Evolutionary conservation across 768 basidiomycete genomes (phyloP), one percentile per base, ranked within the genome.

Genomic region (Lentinula sp.): DNA sequence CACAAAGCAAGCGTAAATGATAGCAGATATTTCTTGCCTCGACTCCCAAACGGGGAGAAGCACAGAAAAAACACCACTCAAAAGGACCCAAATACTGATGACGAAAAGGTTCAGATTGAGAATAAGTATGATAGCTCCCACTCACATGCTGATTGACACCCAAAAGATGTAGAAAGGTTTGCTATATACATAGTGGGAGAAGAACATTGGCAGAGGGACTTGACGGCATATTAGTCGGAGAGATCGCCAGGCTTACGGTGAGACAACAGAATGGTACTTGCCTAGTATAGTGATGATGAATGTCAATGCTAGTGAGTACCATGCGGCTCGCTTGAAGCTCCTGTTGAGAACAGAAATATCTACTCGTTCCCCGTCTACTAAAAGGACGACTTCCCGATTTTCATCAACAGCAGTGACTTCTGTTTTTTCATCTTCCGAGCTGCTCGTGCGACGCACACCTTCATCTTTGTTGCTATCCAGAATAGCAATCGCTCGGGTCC

Each of bases 141-240:
- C 60, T 58, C 63, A 76, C 73, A 77, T 77, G 58, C 73, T 72
- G 21, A 73, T 68, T 3, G 76, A 70, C 13, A 71, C 72, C 77
- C 75, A 77, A 61, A 76, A 77, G 42, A 62, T 66, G 57, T 67
- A 76, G 65, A 76, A 78, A 31, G 63, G 62, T 43, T 69, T 69
- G 46, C 70, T 73, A 53, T 73, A 75, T 9, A 76, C 57, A 54
- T 77, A 72, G 55, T 70, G 69, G 57, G 74, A 73, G 66, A 76
- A 76, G 61, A 75, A 73, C 74, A 74, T 70, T 11, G 75, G 77
- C 9, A 78, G 57, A 1, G 76, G 76, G 1, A 75, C 74, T 60
- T 21, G 9, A 50, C 18, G 18, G 5, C 11, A 45, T 4, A 31
- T 28, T 8, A 18, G 23, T 13, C 11, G 11, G 43, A 59, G 11